Evolutionary conservation across 345 rosid genomes (phyloP).

Genomic region (Ceriops decandra): DNA sequence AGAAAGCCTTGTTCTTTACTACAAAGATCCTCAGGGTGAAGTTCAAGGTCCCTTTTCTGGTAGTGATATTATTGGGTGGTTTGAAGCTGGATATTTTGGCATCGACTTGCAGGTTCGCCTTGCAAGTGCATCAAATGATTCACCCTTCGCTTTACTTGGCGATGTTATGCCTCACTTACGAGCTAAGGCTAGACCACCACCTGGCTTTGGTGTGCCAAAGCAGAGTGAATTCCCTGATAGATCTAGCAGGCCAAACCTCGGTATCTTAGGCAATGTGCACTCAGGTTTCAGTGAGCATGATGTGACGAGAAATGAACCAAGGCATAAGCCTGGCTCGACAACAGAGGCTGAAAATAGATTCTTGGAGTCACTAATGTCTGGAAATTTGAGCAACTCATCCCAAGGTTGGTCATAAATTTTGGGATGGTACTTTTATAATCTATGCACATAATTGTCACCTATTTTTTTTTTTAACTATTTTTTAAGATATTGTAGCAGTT

Average conservation of each 20-base stretch:
- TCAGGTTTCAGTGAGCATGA: conserved; percentile 47
- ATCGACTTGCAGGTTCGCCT: conserved; percentile 78
- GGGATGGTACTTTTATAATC: not conserved
- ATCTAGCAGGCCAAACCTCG: conserved; percentile 40
- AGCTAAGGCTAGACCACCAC: conserved; percentile 94
- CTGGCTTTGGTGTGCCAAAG: conserved; percentile 81
- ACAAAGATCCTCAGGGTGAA: conserved; percentile 94
- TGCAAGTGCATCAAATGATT: conserved; percentile 63
- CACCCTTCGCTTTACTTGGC: conserved; percentile 73
- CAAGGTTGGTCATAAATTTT: conserved; percentile 44
- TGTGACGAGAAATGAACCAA: conserved; percentile 48
- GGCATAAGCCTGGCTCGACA: conserved; percentile 48
- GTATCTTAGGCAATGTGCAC: conserved; percentile 45
- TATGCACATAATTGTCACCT: not conserved
- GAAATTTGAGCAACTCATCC: conserved; percentile 43
- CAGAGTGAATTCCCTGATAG: conserved; percentile 53
- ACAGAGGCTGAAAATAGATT: conserved; percentile 89
- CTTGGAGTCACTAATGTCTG: conserved; percentile 89
- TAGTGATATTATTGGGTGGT: conserved; percentile 91
- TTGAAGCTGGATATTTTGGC: conserved; percentile 94
- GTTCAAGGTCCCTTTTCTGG: conserved; percentile 93
- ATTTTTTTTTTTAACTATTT: not conserved
- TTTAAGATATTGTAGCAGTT: not conserved
- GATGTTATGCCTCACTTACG: conserved; percentile 98
- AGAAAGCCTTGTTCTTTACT: conserved; percentile 67